Evolutionary conservation across 306 rosid genomes (phyloP), one percentile per base, ranked within the genome.

Genomic region (Sechiopsis laciniata): DNA sequence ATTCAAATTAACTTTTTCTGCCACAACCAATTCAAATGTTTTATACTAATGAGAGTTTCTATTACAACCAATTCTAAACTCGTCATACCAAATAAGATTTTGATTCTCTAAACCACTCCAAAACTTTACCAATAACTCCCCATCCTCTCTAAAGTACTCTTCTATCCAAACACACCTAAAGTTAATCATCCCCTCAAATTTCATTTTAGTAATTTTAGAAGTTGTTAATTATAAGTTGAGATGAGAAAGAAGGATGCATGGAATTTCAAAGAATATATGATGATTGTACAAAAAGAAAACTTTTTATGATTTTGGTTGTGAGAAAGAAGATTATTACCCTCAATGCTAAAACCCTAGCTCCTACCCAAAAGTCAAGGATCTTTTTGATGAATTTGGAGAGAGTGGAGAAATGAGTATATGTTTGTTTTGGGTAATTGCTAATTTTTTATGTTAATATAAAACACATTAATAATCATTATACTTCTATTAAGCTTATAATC

Each of bases 371-470:
- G 10, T 54, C 42, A n/a, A 64, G 71, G 71, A 65, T 65, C 26
- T 15, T 32, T 19, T 65, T 40, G n/a, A 40, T 65, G 52, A 65
- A 40, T 65, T 65, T 37, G 21, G 69, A 35, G 69, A 65, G 71
- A 15, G 66, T 60, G 53, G 53, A 19, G 29, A 65, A 42, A 46
- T 67, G n/a, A 67, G 55, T 20, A 21, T 10, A 42, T 45, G 37
- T 6, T 67, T 9, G 40, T 45, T 67, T 45, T 46, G 56, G 55
- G 22, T 46, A 62, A 19, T 17, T n/a, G 3, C 32, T 17, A 42
- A 20, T 26, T 46, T 67, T 11, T 1, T 6, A n/a, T 19, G 29
- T 63, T 8, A 62, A 63, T 14, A 65, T 26, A 26, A 26, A 26
- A 26, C 29, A 26, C 29, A 26, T 26, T 26, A 26, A 26, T 19